Evolutionary conservation across 148 eudicot genomes (phyloP), one percentile per base, ranked within the genome.

Genomic region (Camellia granthamiana): DNA sequence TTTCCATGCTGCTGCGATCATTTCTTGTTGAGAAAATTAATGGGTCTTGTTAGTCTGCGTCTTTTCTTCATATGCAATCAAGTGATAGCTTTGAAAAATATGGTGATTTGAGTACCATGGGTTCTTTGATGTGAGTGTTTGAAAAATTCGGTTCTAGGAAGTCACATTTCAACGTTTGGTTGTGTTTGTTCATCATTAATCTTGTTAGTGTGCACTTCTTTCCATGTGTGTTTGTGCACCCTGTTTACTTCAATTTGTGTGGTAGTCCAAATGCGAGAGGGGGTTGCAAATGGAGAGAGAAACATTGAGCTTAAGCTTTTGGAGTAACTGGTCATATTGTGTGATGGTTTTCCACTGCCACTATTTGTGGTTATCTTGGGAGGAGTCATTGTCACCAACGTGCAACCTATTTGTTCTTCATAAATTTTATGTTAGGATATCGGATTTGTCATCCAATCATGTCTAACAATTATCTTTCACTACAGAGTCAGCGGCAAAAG

Each of bases 401-500:
- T 69, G 43, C 30, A 58, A 11, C 19, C 4, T 30, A 30, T 30
- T 1, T 30, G 38, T 30, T 59, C 7, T 43, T 8, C 6, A 4
- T 15, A 42, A 21, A 61, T 60, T 80, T 63, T 43, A 12, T 12
- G 52, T 18, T 46, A 76, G 43, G 59, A 42, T 51, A 60, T 72
- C 68, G 21, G 59, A 42, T 51, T 62, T 72, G 42, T 63, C 55
- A 54, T 77, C 54, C 78, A 59, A 23, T 69, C 11, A 73, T 38
- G 42, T 21, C 46, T 70, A 19, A 70, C 41, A 69, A 43, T 23
- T 49, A 52, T 75, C 55, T 77, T 54, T 52, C 44, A 30, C 15
- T 60, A 11, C 84, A 84, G 82, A 78, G 72, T 74, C 75, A n/a
- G 79, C 83, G 78, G 85, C 87, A 81, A 76, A 89, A 82, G 81